Evolutionary conservation across 2,329 filamentous ascomycete species (phyloP).

Genomic region (Dactylellina leptospora): DNA sequence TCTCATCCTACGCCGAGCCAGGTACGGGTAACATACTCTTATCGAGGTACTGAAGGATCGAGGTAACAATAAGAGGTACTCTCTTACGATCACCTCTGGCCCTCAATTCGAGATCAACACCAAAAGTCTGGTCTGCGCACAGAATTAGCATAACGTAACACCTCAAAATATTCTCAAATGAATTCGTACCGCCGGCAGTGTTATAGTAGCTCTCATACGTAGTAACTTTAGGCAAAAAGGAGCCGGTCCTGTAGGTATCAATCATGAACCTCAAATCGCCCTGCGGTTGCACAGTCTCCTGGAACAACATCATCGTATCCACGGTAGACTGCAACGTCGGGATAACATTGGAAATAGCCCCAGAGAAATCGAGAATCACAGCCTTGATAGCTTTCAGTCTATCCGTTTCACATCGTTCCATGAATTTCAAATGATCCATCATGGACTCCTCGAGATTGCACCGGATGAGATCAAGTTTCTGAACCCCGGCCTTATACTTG

Average conservation of each 20-base stretch:
- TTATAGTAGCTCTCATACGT: conserved; percentile 99
- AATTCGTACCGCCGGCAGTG: conserved; percentile 75
- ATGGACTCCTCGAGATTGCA: conserved; percentile 97
- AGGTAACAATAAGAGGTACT: conserved; percentile 89
- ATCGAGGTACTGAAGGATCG: conserved; percentile 91
- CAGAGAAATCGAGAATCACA: conserved; percentile 95
- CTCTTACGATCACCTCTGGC: conserved; percentile 94
- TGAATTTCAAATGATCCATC: conserved; percentile 88
- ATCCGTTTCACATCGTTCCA: conserved; percentile 96
- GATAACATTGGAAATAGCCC: conserved; percentile 96
- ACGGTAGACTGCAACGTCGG: conserved; percentile 94
- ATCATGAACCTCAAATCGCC: conserved; percentile 91
- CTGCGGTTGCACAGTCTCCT: conserved; percentile 94
- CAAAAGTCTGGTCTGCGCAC: conserved; percentile 83
- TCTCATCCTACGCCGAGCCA: conserved; percentile 1
- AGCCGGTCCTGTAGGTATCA: conserved; percentile 95
- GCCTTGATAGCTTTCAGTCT: conserved; percentile 97
- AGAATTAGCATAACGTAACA: neutral
- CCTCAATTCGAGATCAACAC: conserved; percentile 94
- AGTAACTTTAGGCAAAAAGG: conserved; percentile 86
- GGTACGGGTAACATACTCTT: conserved; percentile 67
- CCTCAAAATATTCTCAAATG: too few relatives aligned
- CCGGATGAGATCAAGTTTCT: conserved; percentile 85
- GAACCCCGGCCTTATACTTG: conserved; percentile 86
- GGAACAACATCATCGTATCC: conserved; percentile 98